A percentile compares a stretch with the other conserved stretches of the same genome.
Conservation (phyloP, 139 green algal species). For the Chlorella sorokiniana region DNA sequence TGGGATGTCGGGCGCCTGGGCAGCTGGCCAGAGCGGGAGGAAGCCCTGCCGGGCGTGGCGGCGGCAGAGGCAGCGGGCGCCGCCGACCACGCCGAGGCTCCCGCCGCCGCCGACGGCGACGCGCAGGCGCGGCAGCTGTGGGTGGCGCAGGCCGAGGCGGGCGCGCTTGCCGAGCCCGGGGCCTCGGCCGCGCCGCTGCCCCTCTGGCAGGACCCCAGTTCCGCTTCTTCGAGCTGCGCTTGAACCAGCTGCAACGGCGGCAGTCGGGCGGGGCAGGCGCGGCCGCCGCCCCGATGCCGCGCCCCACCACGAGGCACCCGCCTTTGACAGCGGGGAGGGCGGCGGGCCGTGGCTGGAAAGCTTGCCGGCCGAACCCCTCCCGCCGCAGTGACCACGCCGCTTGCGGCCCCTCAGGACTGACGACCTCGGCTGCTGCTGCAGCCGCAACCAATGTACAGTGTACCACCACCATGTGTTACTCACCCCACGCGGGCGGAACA, state of each 20-base stretch:
- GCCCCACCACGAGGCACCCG: not conserved
- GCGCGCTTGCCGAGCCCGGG: not conserved
- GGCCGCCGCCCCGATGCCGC: not conserved
- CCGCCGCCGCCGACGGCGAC: not conserved
- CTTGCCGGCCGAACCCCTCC: not conserved
- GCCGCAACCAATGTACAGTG: not conserved
- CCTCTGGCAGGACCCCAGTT: constrained; percentile 35
- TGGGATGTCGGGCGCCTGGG: constrained; percentile 43
- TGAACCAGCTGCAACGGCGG: not conserved
- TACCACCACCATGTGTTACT: too few species aligned
- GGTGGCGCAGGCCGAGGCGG: constrained; percentile 27
- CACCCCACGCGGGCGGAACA: too few species aligned
- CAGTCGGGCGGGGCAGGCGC: not conserved
- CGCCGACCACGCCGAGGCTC: not conserved
- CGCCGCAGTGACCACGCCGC: too few species aligned
- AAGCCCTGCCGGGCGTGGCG: not conserved
- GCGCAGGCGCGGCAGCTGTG: constrained; percentile 18
- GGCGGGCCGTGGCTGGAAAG: not conserved
- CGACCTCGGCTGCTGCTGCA: not conserved
- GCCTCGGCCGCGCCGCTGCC: not conserved
- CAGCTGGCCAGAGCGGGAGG: constrained; percentile 45
- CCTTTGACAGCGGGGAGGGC: not conserved
- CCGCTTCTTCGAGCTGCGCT: constrained; percentile 12
- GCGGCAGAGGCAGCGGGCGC: not conserved
- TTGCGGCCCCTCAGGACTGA: not conserved